Conservation (phyloP, 2,329 filamentous ascomycete species). For the Xylariaceae sp. region DNA sequence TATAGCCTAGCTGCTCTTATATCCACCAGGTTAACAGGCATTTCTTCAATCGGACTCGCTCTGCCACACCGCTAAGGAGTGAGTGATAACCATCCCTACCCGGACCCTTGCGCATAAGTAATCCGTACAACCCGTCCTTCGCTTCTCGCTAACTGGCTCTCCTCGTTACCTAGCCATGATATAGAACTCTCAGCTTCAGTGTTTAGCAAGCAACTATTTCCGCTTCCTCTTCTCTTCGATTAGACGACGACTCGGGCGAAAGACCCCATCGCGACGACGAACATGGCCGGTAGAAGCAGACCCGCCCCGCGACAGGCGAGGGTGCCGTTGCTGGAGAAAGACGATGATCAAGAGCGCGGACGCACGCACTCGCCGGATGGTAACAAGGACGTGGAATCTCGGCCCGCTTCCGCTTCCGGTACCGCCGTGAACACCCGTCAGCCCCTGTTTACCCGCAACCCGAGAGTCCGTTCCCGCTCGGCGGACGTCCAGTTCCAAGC, state of each 20-base stretch:
- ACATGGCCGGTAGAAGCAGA: constrained; percentile 37
- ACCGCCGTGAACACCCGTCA: constrained; percentile 34
- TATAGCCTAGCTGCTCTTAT: neutral
- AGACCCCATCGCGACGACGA: constrained; percentile 27
- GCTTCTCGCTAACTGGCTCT: neutral
- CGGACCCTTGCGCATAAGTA: neutral
- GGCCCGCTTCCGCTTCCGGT: constrained; percentile 29
- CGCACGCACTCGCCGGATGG: constrained; percentile 25
- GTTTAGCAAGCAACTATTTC: neutral
- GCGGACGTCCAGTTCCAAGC: constrained; percentile 59
- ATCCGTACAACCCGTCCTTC: neutral
- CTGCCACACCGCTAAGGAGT: neutral
- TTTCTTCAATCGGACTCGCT: neutral
- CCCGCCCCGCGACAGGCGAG: constrained; percentile 43
- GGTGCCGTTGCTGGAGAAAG: constrained; percentile 39
- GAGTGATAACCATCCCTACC: neutral
- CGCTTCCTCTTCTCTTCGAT: neutral
- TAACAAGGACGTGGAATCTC: constrained; percentile 9
- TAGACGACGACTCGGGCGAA: constrained; percentile 12
- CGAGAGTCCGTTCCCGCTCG: constrained; percentile 71
- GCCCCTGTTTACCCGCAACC: constrained; percentile 48
- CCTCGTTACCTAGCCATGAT: neutral
- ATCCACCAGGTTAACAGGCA: neutral
- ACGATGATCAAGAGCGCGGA: constrained; percentile 28
- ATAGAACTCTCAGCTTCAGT: neutral